A percentile compares a stretch with the other conserved stretches of the same genome.
Conservation (phyloP, 2,329 filamentous ascomycete species). For the Ascochyta fabae region DNA sequence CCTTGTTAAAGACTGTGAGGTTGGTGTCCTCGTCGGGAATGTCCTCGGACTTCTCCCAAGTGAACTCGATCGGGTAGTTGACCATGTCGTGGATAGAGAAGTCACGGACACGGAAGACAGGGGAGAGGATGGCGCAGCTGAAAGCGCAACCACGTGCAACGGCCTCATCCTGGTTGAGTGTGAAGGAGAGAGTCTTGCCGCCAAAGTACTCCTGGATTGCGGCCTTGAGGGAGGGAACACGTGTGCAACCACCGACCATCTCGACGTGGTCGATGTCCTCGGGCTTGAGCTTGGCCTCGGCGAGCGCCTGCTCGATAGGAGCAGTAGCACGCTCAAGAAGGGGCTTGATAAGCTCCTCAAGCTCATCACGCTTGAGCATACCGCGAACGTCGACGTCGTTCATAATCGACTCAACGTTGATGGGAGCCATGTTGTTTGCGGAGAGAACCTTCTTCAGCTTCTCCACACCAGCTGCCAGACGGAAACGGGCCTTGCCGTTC, state of each 20-base stretch:
- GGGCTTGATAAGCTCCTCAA: slow-evolving; percentile 88
- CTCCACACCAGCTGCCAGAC: slow-evolving; percentile 87
- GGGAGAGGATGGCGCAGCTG: slow-evolving; percentile 95
- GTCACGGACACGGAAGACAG: slow-evolving; percentile 97
- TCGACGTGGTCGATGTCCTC: slow-evolving; percentile 95
- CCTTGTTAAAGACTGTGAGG: slow-evolving; percentile 95
- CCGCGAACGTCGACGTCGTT: slow-evolving; percentile 91
- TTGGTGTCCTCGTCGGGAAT: slow-evolving; percentile 98
- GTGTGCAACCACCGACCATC: slow-evolving; percentile 92
- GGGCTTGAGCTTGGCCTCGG: slow-evolving; percentile 87
- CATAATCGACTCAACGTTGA: slow-evolving; percentile 99
- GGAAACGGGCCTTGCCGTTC: slow-evolving; percentile 87
- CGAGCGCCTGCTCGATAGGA: slow-evolving; percentile 88
- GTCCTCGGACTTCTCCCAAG: slow-evolving; percentile 97
- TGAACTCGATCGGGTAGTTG: slow-evolving; percentile 97
- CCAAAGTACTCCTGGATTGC: slow-evolving; percentile 86
- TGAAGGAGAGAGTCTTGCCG: slow-evolving; percentile 91
- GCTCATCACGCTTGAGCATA: slow-evolving; percentile 91
- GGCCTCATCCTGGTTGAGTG: slow-evolving; percentile 97
- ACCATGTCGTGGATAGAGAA: slow-evolving; percentile 98
- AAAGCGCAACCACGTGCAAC: slow-evolving; percentile 95
- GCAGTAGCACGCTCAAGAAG: slow-evolving; percentile 74
- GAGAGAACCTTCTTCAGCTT: slow-evolving; percentile 99
- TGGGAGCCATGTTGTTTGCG: slow-evolving; percentile 87
- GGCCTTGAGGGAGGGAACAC: slow-evolving; percentile 92